phyloP scores from a whole-genome alignment of 2,329 filamentous ascomycete species.

The Microdochium nivale region DNA sequence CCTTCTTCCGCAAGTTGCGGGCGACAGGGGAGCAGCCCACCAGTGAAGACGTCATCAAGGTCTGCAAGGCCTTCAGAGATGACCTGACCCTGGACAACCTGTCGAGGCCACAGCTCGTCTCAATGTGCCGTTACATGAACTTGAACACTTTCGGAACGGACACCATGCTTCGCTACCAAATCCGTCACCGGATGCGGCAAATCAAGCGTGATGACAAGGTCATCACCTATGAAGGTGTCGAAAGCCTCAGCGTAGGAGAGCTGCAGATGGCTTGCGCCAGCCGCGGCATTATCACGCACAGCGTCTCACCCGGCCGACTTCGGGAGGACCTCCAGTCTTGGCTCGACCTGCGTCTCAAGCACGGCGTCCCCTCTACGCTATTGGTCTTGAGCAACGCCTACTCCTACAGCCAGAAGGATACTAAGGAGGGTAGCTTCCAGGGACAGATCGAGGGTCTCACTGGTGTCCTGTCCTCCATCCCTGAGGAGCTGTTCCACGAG shows the following conservation, averaged over 20 bases:
- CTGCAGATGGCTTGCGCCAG: constrained; percentile 87
- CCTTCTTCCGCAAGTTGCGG: constrained; percentile 95
- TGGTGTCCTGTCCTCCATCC: constrained; percentile 86
- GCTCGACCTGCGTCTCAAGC: constrained; percentile 86
- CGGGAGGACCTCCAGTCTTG: constrained; percentile 87
- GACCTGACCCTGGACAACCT: constrained; percentile 96
- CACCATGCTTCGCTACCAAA: constrained; percentile 93
- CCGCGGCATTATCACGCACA: constrained; percentile 86
- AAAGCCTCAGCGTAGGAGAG: constrained; percentile 86
- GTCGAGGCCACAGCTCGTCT: constrained; percentile 88
- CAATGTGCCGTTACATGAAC: constrained; percentile 98
- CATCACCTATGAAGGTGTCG: constrained; percentile 89
- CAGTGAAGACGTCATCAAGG: constrained; percentile 88
- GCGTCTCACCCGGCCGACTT: constrained; percentile 79
- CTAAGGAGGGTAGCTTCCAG: constrained; percentile 73
- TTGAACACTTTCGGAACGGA: constrained; percentile 95
- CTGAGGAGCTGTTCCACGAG: constrained; percentile 98
- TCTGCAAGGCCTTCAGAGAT: constrained; percentile 98
- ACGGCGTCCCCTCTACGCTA: constrained; percentile 92
- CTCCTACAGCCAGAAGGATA: constrained; percentile 69
- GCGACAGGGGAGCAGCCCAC: constrained; percentile 86
- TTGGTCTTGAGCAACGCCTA: constrained; percentile 95
- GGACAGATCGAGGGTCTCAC: constrained; percentile 90
- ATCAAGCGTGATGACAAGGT: constrained; percentile 97
- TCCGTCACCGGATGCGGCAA: constrained; percentile 96